These are phyloP conservation scores for Lumnitzera littorea DNA, from an alignment of 345 rosid genomes.

Conservation along the genomic window DNA sequence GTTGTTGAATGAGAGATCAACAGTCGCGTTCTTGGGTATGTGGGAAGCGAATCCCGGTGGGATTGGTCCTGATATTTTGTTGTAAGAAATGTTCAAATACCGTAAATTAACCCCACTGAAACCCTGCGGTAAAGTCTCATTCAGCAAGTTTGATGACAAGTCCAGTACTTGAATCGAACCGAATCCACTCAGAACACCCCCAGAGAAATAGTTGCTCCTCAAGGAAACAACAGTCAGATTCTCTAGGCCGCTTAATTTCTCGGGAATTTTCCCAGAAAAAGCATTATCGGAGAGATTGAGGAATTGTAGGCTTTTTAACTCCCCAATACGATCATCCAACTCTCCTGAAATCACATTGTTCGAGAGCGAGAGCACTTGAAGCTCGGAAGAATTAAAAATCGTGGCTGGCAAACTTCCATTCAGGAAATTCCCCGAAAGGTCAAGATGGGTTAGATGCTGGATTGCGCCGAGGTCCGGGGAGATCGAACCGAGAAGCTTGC, in stretches of 20 bases:
- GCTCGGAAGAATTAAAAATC: conserved; percentile 10
- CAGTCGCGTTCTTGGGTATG: conserved; percentile 45
- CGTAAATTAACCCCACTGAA: conserved; percentile 48
- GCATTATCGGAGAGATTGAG: conserved; percentile 79
- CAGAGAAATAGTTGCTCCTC: conserved; percentile 52
- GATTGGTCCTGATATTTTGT: conserved; percentile 58
- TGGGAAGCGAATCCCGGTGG: conserved; percentile 44
- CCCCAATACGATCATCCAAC: conserved; percentile 39
- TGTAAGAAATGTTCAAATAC: conserved; percentile 67
- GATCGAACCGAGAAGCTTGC: conserved; percentile 16
- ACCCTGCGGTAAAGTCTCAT: conserved; percentile 52
- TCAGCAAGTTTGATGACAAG: conserved; percentile 75
- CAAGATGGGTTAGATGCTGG: conserved; percentile 12
- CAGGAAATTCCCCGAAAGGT: conserved; percentile 14
- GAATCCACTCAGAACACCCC: conserved; percentile 50
- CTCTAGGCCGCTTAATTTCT: conserved; percentile 30
- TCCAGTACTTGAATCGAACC: conserved; percentile 48
- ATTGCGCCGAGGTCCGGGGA: conserved; percentile 11
- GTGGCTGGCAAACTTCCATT: conserved; percentile 16
- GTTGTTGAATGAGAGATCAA: conserved; percentile 83
- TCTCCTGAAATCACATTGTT: conserved; percentile 30
- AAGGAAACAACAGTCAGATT: conserved; percentile 64
- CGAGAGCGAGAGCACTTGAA: conserved; percentile 11
- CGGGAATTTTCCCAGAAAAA: conserved; percentile 55
- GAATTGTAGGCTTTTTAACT: conserved; percentile 34